Percentiles rank a stretch among this genome's conserved stretches.
These are phyloP conservation scores for Madurella fahalii DNA, from an alignment of 2,329 filamentous ascomycete genomes.

Conservation along the genomic window DNA sequence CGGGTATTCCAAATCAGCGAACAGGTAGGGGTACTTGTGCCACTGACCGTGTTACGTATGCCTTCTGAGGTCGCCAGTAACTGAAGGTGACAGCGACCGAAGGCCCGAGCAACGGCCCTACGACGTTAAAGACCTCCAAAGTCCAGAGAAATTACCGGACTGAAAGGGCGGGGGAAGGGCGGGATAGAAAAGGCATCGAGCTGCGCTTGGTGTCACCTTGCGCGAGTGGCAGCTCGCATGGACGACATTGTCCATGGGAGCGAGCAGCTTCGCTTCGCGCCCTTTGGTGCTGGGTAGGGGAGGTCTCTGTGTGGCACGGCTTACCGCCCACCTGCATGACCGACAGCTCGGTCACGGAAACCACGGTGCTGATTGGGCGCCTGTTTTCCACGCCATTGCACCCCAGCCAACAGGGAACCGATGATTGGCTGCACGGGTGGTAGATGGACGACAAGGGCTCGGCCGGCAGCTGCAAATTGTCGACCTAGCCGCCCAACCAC, in stretches of 20 bases:
- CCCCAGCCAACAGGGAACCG: conserved; percentile 14
- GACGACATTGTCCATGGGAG: background rate
- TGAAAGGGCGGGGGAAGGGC: background rate
- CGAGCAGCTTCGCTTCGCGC: background rate
- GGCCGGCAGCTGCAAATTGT: conserved; percentile 5
- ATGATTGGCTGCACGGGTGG: conserved; percentile 24
- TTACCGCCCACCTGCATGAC: conserved; percentile 28
- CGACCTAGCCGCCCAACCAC: conserved; percentile 27
- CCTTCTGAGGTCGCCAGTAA: background rate
- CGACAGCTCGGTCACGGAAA: conserved; percentile 27
- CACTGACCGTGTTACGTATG: background rate
- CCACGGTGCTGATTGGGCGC: conserved; percentile 22
- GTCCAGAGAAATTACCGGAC: background rate
- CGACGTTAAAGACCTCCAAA: background rate
- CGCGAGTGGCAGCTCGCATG: background rate
- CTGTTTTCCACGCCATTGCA: conserved; percentile 9
- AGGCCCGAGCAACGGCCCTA: no score
- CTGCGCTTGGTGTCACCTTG: background rate
- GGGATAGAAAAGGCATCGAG: background rate
- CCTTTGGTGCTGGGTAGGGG: background rate
- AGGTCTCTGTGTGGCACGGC: conserved; percentile 22
- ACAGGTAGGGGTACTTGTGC: background rate
- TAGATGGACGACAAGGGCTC: conserved; percentile 20
- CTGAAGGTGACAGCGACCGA: background rate
- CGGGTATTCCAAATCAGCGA: background rate